These are phyloP conservation scores for Mrakiaceae sp. DNA, from an alignment of 1,284 basidiomycete genomes.

Conservation along the genomic window DNA sequence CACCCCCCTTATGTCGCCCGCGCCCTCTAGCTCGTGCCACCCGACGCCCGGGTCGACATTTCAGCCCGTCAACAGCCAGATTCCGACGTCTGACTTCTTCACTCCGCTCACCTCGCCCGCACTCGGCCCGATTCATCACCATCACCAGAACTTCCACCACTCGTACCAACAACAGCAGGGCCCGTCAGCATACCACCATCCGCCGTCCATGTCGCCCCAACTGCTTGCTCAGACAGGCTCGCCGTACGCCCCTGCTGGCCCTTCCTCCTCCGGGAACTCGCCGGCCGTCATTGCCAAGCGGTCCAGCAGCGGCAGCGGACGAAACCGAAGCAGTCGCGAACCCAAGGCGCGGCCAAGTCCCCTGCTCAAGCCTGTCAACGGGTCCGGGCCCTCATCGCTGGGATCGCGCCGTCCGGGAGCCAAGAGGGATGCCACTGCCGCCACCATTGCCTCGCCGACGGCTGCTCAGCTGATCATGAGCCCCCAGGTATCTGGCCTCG, in stretches of 20 bases:
- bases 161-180: constrained; percentile 27
- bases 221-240: constrained; percentile 9
- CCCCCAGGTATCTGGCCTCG: not conserved
- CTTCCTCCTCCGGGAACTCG: not conserved
- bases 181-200: constrained; percentile 18
- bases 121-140: constrained; percentile 33
- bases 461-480: not conserved
- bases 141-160: not conserved
- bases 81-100: constrained; percentile 37
- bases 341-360: constrained; percentile 4
- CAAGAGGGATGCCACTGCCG: not conserved
- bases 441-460: not conserved
- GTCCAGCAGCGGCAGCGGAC: not conserved
- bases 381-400: not conserved
- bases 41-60: constrained; percentile 14
- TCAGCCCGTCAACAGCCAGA: constrained; percentile 19
- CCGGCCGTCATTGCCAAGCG: too few relatives aligned
- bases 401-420: not conserved
- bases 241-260: too few relatives aligned
- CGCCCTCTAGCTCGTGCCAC: constrained; percentile 2
- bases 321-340: not conserved
- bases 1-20: constrained; percentile 21
- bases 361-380: constrained; percentile 8
- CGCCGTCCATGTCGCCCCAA: constrained; percentile 14
- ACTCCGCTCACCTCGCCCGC: constrained; percentile 49